Base-by-base conservation (phyloP, 2,329 filamentous ascomycete species). In the Alternaria incomplexa region DNA sequence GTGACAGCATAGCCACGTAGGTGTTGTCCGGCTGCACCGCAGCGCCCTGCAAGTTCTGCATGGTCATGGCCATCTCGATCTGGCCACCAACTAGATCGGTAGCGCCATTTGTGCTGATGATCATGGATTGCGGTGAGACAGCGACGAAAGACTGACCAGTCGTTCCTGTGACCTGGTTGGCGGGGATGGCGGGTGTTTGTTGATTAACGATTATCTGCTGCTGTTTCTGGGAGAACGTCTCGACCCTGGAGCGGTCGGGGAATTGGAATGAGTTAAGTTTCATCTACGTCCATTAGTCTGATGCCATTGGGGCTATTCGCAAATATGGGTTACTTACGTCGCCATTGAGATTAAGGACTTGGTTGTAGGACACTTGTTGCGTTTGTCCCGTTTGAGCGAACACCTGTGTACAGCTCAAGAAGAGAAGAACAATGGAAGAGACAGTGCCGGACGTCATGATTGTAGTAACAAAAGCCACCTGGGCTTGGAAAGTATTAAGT, bases 201-300 rank as follows among this genome's bases (percentile, higher is more conserved):
- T 80, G 77, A 77, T 80, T 80, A 74, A 80, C 77, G 25, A 80
- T 78, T 75, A 80, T 64, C 57, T 80, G 77, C 36, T 77, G 77
- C 58, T 80, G 77, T 50, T 72, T 79, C 53, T 80, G 77, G 4
- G 77, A 79, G 57, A 77, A 79, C 2, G 77, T 79, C 66, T 80
- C 77, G 36, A 80, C 63, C 60, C 73, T 77, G 36, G 77, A 79
- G 47, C 76, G 71, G 63, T 80, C 77, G 10, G 77, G 77, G 55
- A 80, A 80, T 45, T 69, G 56, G 61, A 80, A 77, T 10, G 77
- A 79, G 67, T 79, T 80, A 32, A 80, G 68, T 44, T 64, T 46
- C 77, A 80, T 80, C 77, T 80, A 45, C 8, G 1, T 30, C n/a
- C 3, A 30, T 76, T 58, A 75, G 67, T 51, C 13, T 0, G 9